These are phyloP conservation scores for Colletotrichum cuscutae DNA, from an alignment of 2,329 filamentous ascomycete species.

Conservation along the genomic window DNA sequence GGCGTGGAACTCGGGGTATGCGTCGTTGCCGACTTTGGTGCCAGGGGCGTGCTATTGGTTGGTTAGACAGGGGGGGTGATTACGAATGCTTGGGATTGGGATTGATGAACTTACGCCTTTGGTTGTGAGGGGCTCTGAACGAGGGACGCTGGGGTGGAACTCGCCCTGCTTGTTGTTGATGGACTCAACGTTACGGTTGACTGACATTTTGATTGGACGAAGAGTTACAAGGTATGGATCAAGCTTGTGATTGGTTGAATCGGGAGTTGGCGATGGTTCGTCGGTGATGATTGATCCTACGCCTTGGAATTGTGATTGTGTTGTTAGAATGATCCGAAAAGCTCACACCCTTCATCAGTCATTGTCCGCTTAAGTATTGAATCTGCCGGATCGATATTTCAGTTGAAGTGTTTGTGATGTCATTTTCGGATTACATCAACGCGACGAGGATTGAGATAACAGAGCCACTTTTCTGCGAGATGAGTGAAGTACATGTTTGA, in stretches of 20 bases:
- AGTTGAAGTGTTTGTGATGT: background rate
- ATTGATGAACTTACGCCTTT: constrained; percentile 60
- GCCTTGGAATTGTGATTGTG: background rate
- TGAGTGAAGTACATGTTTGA: background rate
- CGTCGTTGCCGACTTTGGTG: constrained; percentile 68
- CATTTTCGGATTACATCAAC: constrained; percentile 25
- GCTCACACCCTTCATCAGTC: background rate
- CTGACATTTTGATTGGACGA: constrained; percentile 49
- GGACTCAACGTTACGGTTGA: constrained; percentile 59
- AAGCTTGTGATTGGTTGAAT: background rate
- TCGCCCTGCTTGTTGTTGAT: constrained; percentile 62
- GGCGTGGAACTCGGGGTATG: constrained; percentile 70
- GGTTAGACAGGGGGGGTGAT: constrained; percentile 19
- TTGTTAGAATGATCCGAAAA: background rate
- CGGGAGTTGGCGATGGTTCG: too few species aligned
- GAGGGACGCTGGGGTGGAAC: constrained; percentile 62
- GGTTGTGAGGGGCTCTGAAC: constrained; percentile 62
- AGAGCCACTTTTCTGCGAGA: constrained; percentile 23
- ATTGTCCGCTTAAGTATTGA: constrained; percentile 11
- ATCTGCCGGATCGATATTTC: background rate
- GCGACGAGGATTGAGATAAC: constrained; percentile 13
- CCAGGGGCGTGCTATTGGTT: constrained; percentile 71
- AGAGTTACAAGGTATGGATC: background rate
- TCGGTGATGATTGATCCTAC: background rate
- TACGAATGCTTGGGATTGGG: background rate